phyloP scores from a whole-genome alignment of 225 moss, liverwort and hornwort genomes.

The Bryum argenteum region DNA sequence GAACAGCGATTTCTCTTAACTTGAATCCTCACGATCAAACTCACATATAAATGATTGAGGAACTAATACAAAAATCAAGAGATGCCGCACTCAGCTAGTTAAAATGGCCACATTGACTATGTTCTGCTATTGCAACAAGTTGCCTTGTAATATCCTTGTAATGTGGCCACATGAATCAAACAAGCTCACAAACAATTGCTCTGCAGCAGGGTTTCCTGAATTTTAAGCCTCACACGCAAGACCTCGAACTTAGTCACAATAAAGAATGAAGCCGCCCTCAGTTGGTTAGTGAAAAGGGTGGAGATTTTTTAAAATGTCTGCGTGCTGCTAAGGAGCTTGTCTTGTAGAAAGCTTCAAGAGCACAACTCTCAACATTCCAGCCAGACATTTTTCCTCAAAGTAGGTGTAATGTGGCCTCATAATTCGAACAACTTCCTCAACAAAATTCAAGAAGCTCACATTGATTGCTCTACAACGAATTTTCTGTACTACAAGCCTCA shows the following conservation, averaged over 20 bases:
- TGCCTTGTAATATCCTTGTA: background rate
- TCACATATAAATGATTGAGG: background rate
- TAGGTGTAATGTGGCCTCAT: too few relatives aligned
- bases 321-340: constrained; percentile 28
- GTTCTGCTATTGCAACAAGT: background rate
- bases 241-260: background rate
- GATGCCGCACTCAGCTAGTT: background rate
- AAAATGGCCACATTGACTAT: background rate
- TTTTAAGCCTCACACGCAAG: background rate
- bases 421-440: too few relatives aligned
- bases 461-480: background rate
- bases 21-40: background rate
- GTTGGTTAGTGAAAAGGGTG: background rate
- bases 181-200: background rate
- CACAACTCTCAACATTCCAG: too few relatives aligned
- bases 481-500: background rate
- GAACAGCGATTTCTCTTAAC: background rate
- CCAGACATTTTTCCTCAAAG: too few relatives aligned
- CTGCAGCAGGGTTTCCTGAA: background rate
- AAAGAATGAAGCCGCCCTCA: background rate
- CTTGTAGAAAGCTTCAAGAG: constrained; percentile 57
- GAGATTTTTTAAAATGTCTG: background rate
- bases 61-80: background rate
- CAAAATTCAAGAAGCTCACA: background rate
- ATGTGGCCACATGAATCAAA: background rate